Evolutionary conservation across 148 eudicot species (phyloP).

Genomic region (Rhododendron simsii): DNA sequence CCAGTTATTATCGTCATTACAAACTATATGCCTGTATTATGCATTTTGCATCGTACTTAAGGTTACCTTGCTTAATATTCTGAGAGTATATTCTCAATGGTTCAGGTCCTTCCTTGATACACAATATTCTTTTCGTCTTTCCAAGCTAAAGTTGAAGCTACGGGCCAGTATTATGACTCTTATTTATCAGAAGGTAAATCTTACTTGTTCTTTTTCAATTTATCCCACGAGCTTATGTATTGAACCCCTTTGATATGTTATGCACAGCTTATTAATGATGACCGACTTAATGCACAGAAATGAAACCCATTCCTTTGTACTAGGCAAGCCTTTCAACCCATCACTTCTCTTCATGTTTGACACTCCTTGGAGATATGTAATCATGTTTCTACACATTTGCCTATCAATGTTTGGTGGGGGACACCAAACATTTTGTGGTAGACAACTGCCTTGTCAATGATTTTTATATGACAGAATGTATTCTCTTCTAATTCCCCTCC

Average conservation of each 20-base stretch:
- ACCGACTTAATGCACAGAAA: not conserved
- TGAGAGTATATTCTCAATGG: conserved; percentile 17
- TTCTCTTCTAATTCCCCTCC: not conserved
- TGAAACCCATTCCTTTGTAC: not conserved
- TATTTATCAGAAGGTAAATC: conserved; percentile 72
- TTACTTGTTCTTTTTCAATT: not conserved
- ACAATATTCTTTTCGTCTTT: conserved; percentile 79
- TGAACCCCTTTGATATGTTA: not conserved
- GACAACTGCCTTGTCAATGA: not conserved
- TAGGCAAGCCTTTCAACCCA: not conserved
- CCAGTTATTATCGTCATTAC: not conserved
- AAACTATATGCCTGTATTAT: not conserved
- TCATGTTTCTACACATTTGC: not conserved
- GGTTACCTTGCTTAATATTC: not conserved
- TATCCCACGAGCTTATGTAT: not conserved
- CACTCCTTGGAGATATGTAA: not conserved
- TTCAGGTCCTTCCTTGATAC: conserved; percentile 95
- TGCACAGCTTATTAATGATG: not conserved
- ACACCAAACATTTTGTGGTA: not conserved
- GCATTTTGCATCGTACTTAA: not conserved
- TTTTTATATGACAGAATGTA: not conserved
- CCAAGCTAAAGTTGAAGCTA: conserved; percentile 71
- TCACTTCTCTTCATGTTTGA: not conserved
- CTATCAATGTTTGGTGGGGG: not conserved
- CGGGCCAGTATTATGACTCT: conserved; percentile 80